Percentiles rank a stretch among this genome's conserved stretches.
Evolutionary conservation across 306 rosid species (phyloP).

Genomic region (Sophora flavescens): DNA sequence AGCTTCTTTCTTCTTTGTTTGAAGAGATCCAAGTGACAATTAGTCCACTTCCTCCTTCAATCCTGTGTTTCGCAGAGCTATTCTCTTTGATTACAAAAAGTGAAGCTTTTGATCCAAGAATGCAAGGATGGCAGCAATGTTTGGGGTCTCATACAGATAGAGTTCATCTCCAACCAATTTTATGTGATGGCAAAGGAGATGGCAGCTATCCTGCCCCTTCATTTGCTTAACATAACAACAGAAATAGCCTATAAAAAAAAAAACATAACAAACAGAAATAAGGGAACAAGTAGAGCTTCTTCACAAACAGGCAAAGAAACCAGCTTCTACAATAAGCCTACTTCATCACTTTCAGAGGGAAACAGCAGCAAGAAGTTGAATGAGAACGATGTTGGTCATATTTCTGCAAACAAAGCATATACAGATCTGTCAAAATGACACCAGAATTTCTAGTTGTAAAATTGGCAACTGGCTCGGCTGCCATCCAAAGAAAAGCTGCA

Average conservation of each 20-base stretch:
- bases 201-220: constrained; percentile 85
- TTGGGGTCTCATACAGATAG: constrained; percentile 75
- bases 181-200: constrained; percentile 77
- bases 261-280: too few species aligned
- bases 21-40: constrained; percentile 80
- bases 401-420: too few species aligned
- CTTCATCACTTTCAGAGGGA: too few species aligned
- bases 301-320: constrained; percentile 79
- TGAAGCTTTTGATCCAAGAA: constrained; percentile 69
- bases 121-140: constrained; percentile 77
- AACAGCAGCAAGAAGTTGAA: too few species aligned
- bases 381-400: too few species aligned
- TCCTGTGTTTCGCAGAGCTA: constrained; percentile 86
- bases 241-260: too few species aligned
- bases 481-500: too few species aligned
- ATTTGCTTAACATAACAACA: constrained; percentile 72
- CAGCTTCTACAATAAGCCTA: too few species aligned
- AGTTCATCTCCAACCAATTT: constrained; percentile 71
- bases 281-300: constrained; percentile 88
- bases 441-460: too few species aligned
- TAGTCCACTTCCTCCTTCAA: constrained; percentile 74
- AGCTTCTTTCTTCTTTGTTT: constrained; percentile 83
- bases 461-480: too few species aligned
- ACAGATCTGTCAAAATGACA: too few species aligned
- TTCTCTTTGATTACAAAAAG: constrained; percentile 78